Base-by-base conservation (phyloP, 2,329 filamentous ascomycete species). In the Endothia cerciana region DNA sequence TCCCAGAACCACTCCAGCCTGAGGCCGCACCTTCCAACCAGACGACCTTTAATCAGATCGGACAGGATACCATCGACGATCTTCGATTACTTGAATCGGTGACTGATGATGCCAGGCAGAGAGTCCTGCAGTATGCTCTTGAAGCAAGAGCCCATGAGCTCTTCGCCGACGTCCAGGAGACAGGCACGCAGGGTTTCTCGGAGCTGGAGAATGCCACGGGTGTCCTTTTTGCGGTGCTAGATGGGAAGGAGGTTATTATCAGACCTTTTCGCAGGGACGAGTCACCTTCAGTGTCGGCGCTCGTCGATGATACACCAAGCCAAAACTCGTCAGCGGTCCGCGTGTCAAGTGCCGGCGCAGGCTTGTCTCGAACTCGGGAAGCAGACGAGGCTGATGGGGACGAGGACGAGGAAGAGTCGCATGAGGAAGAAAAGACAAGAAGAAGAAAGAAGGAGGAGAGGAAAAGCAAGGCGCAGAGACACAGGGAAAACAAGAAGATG, bases 141-240 rank as follows among this genome's bases (percentile, higher is more conserved):
- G 36, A 33, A 7, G n/a, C 19, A 41, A 41, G 41, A 5, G 55
- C n/a, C 5, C n/a, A 41, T 6, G n/a, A 36, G 19, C 36, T 58
- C 33, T 58, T 58, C 22, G 36, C 55, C 36, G 55, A 58, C n/a
- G 33, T 58, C n/a, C 36, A 41, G 55, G 55, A 58, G 36, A 22
- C 55, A 40, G 55, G 36, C n/a, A 40, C 10, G 0, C 33, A 13
- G 22, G 36, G n/a, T 58, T 10, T 22, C 19, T 25, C 36, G n/a
- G 4, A 6, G 15, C 11, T 17, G 11, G 2, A 13, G 22, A 22
- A 28, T 28, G 13, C 28, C 47, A 13, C 22, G 17, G 47, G 13
- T 17, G 13, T 15, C 22, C 15, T 51, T 30, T 5, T 51, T 6
- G 15, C 25, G 47, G 13, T 22, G 15, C 15, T n/a, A 11, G 51